Evolutionary conservation across 306 rosid genomes (phyloP), one percentile per base, ranked within the genome.

Genomic region (Luffa acutangula): DNA sequence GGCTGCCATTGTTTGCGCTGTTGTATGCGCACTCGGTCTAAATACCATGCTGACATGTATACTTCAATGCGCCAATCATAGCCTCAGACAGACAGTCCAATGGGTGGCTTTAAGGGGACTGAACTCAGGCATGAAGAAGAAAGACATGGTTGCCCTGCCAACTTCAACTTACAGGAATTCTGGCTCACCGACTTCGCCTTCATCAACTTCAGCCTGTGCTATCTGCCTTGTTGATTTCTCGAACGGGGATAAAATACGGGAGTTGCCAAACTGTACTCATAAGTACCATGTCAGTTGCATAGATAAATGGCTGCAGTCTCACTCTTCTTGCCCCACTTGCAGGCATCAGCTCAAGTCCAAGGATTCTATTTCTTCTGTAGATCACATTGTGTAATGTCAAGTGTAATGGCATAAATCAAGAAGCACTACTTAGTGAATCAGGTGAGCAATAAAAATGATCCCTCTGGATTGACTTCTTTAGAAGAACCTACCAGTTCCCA

Each of bases 281-380:
- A 81, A 84, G 52, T 93, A 89, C 74, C 98, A 93, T 82, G 89
- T 90, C 46, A 81, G 9, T 46, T 93, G 98, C 85, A 87, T 92
- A 77, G 97, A 92, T 85, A 87, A 84, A 76, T 93, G 97, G 97
- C 81, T 94, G 13, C 83, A 87, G 41, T 84, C 87, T 75, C 94
- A 88, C 87, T 94, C 97, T 71, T 92, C 96, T 78, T 94, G 97
- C 74, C 98, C 98, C 37, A 90, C 93, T 80, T 94, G 98, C 85
- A 81, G 97, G 72, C 83, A 91, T 20, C 20, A 71, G 69, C 83
- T 87, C 69, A 87, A 80, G 82, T 69, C 83, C 58, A 69, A 79
- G 78, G 83, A 67, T 7, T 65, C 13, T 37, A n/a, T 65, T 65
- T 14, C 73, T 6, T 73, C 78, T 49, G 57, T 49, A 14, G 43